Conservation (phyloP, 257 asterid species). For the Nicotiana undulata region DNA sequence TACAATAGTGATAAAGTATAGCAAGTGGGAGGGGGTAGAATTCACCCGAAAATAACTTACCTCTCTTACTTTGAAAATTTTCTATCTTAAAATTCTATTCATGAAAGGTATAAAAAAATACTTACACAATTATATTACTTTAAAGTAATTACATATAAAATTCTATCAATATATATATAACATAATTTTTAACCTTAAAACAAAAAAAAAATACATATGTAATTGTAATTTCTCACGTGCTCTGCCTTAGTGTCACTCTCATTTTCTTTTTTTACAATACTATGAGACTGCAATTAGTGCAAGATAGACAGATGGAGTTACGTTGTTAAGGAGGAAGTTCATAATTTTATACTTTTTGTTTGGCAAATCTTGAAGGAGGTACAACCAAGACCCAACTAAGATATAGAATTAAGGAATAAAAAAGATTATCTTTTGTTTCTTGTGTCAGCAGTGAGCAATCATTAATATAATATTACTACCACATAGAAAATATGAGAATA, state of each 20-base stretch:
- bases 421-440: background rate
- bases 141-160: background rate
- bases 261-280: background rate
- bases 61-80: background rate
- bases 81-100: background rate
- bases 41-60: background rate
- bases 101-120: no score
- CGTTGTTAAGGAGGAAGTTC: background rate
- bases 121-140: no score
- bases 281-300: background rate
- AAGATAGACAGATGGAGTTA: background rate
- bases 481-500: no score
- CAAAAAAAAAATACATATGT: background rate
- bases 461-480: no score
- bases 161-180: no score
- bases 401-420: background rate
- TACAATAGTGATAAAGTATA: background rate
- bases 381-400: background rate
- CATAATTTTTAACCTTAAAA: background rate
- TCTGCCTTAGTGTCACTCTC: background rate
- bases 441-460: background rate
- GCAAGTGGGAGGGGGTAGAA: background rate
- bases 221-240: background rate
- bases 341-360: background rate
- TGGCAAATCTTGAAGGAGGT: background rate